Evolutionary conservation across 2,329 filamentous ascomycete species (phyloP).

Genomic region (Aspergillus flavus): DNA sequence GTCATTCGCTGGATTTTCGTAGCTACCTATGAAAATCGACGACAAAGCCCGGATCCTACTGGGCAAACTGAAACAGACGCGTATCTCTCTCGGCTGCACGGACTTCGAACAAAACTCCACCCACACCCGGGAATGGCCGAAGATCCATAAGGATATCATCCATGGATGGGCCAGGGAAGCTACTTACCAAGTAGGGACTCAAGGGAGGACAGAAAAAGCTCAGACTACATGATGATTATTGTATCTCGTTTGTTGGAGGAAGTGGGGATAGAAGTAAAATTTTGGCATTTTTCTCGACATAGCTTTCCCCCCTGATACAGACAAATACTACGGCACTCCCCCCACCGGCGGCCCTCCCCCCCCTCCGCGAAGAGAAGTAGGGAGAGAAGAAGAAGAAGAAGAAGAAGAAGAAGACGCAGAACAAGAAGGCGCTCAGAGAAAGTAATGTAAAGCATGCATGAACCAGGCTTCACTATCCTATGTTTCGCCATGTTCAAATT

Average conservation of each 20-base stretch:
- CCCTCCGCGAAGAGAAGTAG: background rate
- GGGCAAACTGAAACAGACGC: slow-evolving; percentile 37
- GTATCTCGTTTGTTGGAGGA: background rate
- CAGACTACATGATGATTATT: background rate
- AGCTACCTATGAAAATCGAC: slow-evolving; percentile 4
- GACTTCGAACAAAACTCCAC: slow-evolving; percentile 26
- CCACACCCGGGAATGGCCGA: slow-evolving; percentile 31
- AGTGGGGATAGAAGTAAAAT: background rate
- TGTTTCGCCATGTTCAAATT: background rate
- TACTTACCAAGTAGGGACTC: background rate
- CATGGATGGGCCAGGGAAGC: background rate
- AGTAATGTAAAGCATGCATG: background rate
- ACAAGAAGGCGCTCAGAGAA: background rate
- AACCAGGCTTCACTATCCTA: background rate
- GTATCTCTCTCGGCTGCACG: slow-evolving; percentile 40
- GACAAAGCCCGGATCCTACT: background rate
- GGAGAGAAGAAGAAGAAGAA: too few relatives aligned
- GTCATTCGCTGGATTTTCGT: background rate
- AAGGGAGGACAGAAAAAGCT: background rate
- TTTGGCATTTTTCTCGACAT: background rate
- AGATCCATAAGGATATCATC: slow-evolving; percentile 7
- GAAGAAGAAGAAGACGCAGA: too few relatives aligned
- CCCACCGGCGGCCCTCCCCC: too few relatives aligned
- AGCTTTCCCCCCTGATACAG: background rate
- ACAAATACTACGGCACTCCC: background rate